Base-by-base conservation (phyloP, 129 eudicot species). In the Saussurea involucrata region DNA sequence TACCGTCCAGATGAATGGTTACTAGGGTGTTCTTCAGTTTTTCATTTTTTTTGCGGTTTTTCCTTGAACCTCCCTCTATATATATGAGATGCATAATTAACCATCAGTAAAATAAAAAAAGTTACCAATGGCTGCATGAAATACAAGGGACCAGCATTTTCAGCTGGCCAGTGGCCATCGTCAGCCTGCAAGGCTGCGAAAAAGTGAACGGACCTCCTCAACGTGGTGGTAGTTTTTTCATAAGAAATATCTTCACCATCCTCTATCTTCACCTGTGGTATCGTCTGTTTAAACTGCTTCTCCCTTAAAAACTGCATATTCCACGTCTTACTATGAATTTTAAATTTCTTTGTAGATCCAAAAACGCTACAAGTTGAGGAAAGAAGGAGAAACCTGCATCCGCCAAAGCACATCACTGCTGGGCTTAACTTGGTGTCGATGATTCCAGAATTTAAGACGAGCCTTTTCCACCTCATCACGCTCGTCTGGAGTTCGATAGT, bases 81-180 rank as follows among this genome's bases (percentile, higher is more conserved):
- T 27, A 27, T 27, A 27, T 27, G 29, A 27, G 29, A 27, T 27
- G 29, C 29, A 1, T 27, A 27, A 27, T 27, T 27, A 83, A 33
- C 28, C 9, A 70, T 33, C 42, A 37, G 32, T 0, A 25, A 5
- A 20, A 63, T 61, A 0, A 55, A 33, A 28, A 28, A 68, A 6
- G 75, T 76, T 24, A 91, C 95, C 86, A 89, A 64, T 6, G 92
- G 95, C 7, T 86, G 95, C 21, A 89, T 87, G 81, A 91, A 88
- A 77, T 63, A 92, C 76, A 84, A 32, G 0, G 95, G 91, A 69
- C 96, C 95, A 18, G 96, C 85, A 40, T 82, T 87, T 82, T 92
- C 92, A 0, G 97, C 96, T 5, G 96, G 97, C 97, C 97, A 92
- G 65, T 92, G 96, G 22, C 92, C 92, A 73, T 92, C 89, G 0